Conservation (phyloP, 805 yeast genomes). For the Wickerhamiella vanderwaltii region DNA sequence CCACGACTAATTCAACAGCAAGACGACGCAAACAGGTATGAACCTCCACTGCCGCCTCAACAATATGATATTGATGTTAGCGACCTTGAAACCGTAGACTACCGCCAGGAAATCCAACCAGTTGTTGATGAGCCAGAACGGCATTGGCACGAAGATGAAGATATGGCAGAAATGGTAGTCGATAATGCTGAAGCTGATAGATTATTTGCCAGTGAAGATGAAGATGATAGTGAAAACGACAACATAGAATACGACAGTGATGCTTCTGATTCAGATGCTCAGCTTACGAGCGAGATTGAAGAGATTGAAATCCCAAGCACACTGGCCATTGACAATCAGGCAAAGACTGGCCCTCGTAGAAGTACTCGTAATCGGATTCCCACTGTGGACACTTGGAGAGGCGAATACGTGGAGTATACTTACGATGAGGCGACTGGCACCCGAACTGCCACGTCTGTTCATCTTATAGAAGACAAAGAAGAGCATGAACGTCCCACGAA, state of each 20-base stretch:
- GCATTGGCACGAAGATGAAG: too few relatives aligned
- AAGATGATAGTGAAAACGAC: neutral
- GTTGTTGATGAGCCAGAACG: neutral
- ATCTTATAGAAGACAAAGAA: conserved; percentile 16
- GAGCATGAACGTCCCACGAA: conserved; percentile 10
- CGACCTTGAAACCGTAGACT: neutral
- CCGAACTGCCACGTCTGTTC: conserved; percentile 17
- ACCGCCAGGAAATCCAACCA: neutral
- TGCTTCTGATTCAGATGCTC: neutral
- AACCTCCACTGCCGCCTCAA: neutral
- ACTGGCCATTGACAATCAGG: neutral
- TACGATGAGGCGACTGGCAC: conserved; percentile 5
- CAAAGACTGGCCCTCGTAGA: neutral
- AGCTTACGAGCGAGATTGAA: conserved; percentile 1
- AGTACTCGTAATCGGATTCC: conserved; percentile 15
- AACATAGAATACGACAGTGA: neutral
- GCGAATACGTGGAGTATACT: conserved; percentile 18
- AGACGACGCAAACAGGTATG: too few relatives aligned
- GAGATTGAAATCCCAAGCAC: neutral
- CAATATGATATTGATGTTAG: neutral
- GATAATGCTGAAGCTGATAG: too few relatives aligned
- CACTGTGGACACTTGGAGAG: conserved; percentile 16
- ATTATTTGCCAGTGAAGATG: too few relatives aligned
- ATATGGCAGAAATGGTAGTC: too few relatives aligned
- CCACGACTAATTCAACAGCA: too few relatives aligned